phyloP scores from a whole-genome alignment of 257 asterid species.

The Penstemon newberryi region DNA sequence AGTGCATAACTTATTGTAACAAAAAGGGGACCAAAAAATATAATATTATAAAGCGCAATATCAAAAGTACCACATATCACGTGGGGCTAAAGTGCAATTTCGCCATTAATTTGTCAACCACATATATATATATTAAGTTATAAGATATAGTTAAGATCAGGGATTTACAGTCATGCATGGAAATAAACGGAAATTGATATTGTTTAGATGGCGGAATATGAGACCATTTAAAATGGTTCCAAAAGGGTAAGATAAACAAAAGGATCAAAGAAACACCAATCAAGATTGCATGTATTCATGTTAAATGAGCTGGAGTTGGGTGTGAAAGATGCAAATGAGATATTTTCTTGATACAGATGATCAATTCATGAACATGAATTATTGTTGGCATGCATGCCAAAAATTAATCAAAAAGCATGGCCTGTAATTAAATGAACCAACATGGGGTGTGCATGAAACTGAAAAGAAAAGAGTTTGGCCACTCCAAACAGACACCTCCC shows the following conservation, averaged over 20 bases:
- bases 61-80: neutral
- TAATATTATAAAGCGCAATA: too few species aligned
- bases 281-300: slow-evolving; percentile 8
- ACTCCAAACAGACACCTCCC: slow-evolving; percentile 4
- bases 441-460: slow-evolving; percentile 31
- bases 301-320: neutral
- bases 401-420: slow-evolving; percentile 19
- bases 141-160: neutral
- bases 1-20: too few species aligned
- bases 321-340: neutral
- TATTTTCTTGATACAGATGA: neutral
- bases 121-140: neutral
- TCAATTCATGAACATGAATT: slow-evolving; percentile 18
- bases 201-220: neutral
- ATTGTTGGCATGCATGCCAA: slow-evolving; percentile 12
- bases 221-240: neutral
- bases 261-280: neutral
- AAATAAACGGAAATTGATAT: neutral
- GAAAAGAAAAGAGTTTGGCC: slow-evolving; percentile 20
- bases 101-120: neutral
- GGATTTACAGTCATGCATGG: neutral
- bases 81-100: neutral
- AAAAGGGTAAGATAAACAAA: slow-evolving; percentile 18
- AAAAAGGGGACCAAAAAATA: too few species aligned
- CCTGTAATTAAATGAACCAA: slow-evolving; percentile 29